These are phyloP conservation scores for Lactarius deliciosus DNA, from an alignment of 768 basidiomycete species.

Conservation along the genomic window DNA sequence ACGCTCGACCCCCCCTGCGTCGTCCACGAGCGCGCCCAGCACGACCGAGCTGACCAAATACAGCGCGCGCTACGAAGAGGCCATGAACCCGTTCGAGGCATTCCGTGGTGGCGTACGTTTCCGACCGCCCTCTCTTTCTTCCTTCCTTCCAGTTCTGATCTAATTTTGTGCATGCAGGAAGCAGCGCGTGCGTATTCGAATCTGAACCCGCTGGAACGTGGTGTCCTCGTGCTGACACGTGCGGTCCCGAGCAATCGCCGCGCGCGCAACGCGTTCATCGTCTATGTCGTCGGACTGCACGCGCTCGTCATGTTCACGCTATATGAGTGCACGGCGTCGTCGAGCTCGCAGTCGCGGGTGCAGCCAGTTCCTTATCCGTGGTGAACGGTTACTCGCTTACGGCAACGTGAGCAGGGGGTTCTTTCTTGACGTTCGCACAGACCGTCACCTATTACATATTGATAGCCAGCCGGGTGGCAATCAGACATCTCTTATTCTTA, in stretches of 20 bases:
- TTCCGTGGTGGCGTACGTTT: constrained; percentile 90
- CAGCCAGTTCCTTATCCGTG: constrained; percentile 49
- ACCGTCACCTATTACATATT: neutral
- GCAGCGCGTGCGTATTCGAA: constrained; percentile 90
- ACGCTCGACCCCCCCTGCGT: constrained; percentile 63
- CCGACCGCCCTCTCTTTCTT: neutral
- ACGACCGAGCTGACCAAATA: constrained; percentile 86
- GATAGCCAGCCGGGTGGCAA: neutral
- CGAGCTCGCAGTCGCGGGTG: constrained; percentile 49
- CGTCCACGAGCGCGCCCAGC: constrained; percentile 37
- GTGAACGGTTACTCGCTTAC: constrained; percentile 25
- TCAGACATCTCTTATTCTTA: constrained; percentile 19
- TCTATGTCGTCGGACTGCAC: constrained; percentile 81
- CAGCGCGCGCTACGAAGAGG: constrained; percentile 88
- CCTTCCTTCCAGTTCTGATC: constrained; percentile 1
- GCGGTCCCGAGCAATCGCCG: constrained; percentile 86
- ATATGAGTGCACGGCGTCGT: constrained; percentile 66
- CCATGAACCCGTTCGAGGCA: constrained; percentile 97
- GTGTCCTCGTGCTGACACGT: constrained; percentile 80
- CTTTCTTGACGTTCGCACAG: too few species aligned
- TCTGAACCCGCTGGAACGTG: constrained; percentile 88
- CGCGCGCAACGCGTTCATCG: constrained; percentile 84
- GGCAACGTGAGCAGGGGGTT: neutral
- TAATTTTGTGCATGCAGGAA: constrained; percentile 58
- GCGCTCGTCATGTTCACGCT: constrained; percentile 76